These are phyloP conservation scores for Phaeotremella skinneri DNA, from an alignment of 768 basidiomycete genomes.

Conservation along the genomic window DNA sequence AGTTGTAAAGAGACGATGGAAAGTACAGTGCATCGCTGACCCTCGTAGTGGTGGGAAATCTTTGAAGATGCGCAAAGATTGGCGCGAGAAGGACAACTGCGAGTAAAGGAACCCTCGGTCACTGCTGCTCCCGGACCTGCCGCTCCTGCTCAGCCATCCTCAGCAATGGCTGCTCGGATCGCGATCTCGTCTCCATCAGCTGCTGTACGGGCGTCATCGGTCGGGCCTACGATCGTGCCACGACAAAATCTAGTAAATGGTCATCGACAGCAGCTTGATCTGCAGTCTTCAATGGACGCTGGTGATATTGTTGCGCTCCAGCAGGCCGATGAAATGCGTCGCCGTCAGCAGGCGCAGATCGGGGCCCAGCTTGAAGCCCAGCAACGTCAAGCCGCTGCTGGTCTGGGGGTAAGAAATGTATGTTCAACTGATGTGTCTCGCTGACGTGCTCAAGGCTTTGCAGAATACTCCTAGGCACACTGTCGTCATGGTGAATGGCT, in stretches of 20 bases:
- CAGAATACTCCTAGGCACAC: not conserved
- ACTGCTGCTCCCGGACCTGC: conserved; percentile 1
- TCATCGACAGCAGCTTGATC: conserved; percentile 5
- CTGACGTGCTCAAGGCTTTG: not conserved
- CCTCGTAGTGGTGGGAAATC: conserved; percentile 22
- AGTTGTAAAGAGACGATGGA: conserved; percentile 1
- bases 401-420: not conserved
- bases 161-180: conserved; percentile 28
- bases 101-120: not conserved
- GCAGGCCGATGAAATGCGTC: conserved; percentile 22
- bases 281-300: not conserved
- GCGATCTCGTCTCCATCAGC: conserved; percentile 23
- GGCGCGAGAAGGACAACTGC: not conserved
- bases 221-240: conserved; percentile 5
- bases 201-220: conserved; percentile 23
- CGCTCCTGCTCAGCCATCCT: conserved; percentile 14
- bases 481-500: not conserved
- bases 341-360: conserved; percentile 22
- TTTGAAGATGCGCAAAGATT: conserved; percentile 19
- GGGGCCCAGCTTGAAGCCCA: conserved; percentile 12
- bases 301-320: conserved; percentile 7
- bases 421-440: not conserved
- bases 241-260: conserved; percentile 3
- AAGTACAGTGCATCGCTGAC: not conserved
- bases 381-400: not conserved